Conservation (phyloP, 2,329 filamentous ascomycete species). For the Thelonectria blattea region DNA sequence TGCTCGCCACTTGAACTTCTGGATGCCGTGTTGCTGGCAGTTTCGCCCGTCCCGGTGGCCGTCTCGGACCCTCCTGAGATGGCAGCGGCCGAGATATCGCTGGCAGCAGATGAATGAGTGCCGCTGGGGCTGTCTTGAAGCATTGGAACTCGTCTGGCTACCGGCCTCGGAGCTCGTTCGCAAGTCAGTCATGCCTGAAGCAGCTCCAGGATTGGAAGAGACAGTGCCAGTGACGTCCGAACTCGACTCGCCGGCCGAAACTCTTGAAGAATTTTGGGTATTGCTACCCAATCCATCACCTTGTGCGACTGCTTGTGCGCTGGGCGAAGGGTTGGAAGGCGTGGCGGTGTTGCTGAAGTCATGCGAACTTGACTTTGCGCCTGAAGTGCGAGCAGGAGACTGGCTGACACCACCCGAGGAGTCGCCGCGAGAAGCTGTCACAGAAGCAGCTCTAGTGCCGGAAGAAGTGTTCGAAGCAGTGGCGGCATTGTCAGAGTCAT, state of each 20-base stretch:
- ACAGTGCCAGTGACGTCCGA: background rate
- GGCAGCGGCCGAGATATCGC: background rate
- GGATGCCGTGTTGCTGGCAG: background rate
- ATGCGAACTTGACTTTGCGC: too few relatives aligned
- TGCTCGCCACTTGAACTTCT: background rate
- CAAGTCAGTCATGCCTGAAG: background rate
- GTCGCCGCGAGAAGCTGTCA: too few relatives aligned
- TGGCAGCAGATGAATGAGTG: background rate
- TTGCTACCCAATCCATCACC: too few relatives aligned
- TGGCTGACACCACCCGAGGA: too few relatives aligned
- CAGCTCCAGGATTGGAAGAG: background rate
- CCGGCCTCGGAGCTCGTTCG: background rate
- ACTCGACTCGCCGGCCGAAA: background rate
- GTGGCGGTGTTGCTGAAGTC: too few relatives aligned
- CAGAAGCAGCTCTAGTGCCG: too few relatives aligned
- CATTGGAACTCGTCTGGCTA: background rate
- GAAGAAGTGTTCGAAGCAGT: too few relatives aligned
- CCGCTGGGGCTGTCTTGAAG: background rate
- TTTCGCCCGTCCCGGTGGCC: background rate
- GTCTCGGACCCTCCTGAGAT: background rate
- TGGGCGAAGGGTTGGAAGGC: too few relatives aligned
- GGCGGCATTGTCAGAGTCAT: too few relatives aligned
- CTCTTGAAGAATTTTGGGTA: too few relatives aligned
- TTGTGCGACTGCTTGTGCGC: too few relatives aligned
- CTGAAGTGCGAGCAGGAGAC: too few relatives aligned